phyloP scores from a whole-genome alignment of 2,329 filamentous ascomycete species.

The Colletotrichum paranaense region DNA sequence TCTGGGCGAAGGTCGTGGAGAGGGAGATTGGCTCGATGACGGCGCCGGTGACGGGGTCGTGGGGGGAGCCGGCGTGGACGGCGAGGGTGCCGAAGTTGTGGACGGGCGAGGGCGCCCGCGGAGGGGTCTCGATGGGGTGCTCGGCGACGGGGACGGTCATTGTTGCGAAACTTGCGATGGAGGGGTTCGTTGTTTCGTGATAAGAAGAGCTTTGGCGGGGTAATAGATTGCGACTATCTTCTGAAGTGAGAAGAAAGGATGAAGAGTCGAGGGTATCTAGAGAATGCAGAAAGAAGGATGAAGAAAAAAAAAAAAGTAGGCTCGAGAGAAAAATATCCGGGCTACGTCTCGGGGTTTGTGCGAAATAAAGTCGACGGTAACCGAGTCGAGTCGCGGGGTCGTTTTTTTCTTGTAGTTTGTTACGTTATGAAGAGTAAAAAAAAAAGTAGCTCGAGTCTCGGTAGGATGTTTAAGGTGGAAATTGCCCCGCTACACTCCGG shows the following conservation, averaged over 20 bases:
- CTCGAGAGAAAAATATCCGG: too few relatives aligned
- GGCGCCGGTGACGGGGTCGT: slow-evolving; percentile 91
- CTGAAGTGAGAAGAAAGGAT: background rate
- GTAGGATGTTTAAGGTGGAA: slow-evolving; percentile 25
- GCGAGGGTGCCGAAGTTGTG: slow-evolving; percentile 92
- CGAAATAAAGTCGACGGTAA: slow-evolving; percentile 25
- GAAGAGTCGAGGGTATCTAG: background rate
- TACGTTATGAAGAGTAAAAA: slow-evolving; percentile 23
- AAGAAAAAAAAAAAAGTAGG: background rate
- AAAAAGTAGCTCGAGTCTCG: slow-evolving; percentile 13
- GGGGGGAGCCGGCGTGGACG: slow-evolving; percentile 91
- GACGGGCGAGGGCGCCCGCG: slow-evolving; percentile 67
- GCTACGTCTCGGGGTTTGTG: slow-evolving; percentile 3
- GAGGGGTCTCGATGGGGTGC: slow-evolving; percentile 44
- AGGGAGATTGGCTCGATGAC: slow-evolving; percentile 97
- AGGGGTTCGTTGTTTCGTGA: background rate
- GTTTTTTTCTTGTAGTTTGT: slow-evolving; percentile 25
- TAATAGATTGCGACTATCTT: background rate
- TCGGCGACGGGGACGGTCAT: slow-evolving; percentile 44
- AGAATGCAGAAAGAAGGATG: background rate
- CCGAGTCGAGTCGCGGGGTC: slow-evolving; percentile 31
- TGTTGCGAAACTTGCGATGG: slow-evolving; percentile 20
- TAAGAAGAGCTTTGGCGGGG: background rate
- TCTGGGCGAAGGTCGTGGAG: slow-evolving; percentile 96
- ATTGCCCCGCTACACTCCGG: slow-evolving; percentile 26